These are phyloP conservation scores for Cavenderia fasciculata DNA, from an alignment of 78 protist genomes.

Conservation along the genomic window DNA sequence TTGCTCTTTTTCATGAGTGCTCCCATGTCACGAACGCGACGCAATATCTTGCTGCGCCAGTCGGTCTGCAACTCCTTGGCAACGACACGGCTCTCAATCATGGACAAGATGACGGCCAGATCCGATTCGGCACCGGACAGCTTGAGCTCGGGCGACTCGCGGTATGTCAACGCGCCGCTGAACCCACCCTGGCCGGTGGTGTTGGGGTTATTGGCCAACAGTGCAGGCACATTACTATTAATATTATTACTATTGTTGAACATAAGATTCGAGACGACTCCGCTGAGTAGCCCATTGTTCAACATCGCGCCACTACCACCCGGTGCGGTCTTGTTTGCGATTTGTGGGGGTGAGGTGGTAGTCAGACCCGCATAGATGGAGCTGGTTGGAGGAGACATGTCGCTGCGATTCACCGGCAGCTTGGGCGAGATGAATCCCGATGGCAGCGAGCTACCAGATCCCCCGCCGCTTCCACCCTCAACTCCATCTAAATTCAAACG, in stretches of 20 bases:
- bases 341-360: background rate
- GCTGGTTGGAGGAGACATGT: background rate
- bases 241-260: too few relatives aligned
- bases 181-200: background rate
- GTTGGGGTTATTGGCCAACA: background rate
- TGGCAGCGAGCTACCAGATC: constrained; percentile 12
- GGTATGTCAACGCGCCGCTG: background rate
- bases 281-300: too few relatives aligned
- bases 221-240: background rate
- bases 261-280: too few relatives aligned
- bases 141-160: constrained; percentile 20
- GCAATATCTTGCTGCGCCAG: constrained; percentile 66
- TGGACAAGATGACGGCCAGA: constrained; percentile 29
- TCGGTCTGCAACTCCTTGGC: constrained; percentile 1
- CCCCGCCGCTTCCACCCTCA: too few relatives aligned
- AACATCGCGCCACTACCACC: too few relatives aligned
- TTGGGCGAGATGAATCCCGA: constrained; percentile 42
- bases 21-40: constrained; percentile 23
- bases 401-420: too few relatives aligned
- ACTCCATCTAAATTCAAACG: background rate
- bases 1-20: constrained; percentile 26
- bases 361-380: background rate
- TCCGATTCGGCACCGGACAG: background rate
- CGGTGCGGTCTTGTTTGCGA: too few relatives aligned
- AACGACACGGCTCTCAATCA: constrained; percentile 46